A percentile compares a stretch with the other conserved stretches of the same genome.
Conservation (phyloP, 2,329 filamentous ascomycete species). For the Fusarium palustre region DNA sequence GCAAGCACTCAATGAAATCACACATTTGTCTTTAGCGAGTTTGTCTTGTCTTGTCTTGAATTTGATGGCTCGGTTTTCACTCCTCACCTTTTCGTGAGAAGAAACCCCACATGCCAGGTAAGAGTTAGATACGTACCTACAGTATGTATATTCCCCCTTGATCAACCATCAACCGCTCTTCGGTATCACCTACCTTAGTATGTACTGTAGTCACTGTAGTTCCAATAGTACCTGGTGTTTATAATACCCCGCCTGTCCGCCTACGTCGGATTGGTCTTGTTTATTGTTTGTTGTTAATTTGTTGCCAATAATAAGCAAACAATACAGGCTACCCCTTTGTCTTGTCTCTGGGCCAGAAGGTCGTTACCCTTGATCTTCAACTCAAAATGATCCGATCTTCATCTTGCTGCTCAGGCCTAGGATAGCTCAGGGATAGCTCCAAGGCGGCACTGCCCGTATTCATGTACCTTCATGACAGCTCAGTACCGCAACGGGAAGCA, state of each 20-base stretch:
- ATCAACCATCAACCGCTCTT: conserved; percentile 13
- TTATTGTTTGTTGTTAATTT: background rate
- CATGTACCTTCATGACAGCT: background rate
- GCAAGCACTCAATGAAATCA: conserved; percentile 30
- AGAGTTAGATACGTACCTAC: background rate
- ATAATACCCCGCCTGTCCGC: conserved; percentile 21
- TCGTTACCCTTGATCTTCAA: conserved; percentile 19
- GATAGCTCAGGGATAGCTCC: background rate
- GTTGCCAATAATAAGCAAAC: conserved; percentile 6
- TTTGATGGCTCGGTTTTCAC: conserved; percentile 27
- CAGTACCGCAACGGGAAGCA: conserved; percentile 1
- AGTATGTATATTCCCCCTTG: conserved; percentile 3
- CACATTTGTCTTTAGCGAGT: conserved; percentile 25
- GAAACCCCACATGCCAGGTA: conserved; percentile 38
- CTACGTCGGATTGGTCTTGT: conserved; percentile 21
- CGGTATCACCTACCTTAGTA: background rate
- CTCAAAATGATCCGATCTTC: conserved; percentile 32
- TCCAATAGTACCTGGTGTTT: conserved; percentile 6
- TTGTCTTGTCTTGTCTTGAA: conserved; percentile 19
- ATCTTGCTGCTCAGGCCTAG: background rate
- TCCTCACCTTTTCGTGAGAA: conserved; percentile 22
- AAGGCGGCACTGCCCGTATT: background rate
- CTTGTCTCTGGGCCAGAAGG: background rate
- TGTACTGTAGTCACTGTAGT: background rate
- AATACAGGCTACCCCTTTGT: conserved; percentile 3